Percentiles rank a stretch among this genome's conserved stretches.
phyloP scores from a whole-genome alignment of 108 stramenopile genomes.

The Skeletonema tropicum region DNA sequence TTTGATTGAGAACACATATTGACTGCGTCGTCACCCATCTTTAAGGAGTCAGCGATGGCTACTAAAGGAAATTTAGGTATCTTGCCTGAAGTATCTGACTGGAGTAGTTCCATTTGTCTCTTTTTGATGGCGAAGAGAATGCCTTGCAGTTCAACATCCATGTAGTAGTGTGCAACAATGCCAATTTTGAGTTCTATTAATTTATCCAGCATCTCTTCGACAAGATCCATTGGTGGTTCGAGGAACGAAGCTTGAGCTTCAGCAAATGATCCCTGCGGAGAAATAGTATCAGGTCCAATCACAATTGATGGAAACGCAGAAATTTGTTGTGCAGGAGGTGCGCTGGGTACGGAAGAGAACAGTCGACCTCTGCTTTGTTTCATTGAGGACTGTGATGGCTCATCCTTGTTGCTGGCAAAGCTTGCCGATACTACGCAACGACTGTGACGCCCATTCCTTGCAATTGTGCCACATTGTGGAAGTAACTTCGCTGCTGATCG shows the following conservation, averaged over 20 bases:
- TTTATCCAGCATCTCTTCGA: slow-evolving; percentile 55
- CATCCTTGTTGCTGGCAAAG: background rate
- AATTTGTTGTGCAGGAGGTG: slow-evolving; percentile 38
- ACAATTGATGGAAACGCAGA: slow-evolving; percentile 74
- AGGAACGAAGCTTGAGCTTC: slow-evolving; percentile 87
- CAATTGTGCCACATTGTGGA: background rate
- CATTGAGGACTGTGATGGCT: background rate
- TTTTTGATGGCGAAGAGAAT: slow-evolving; percentile 71
- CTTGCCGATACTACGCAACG: background rate
- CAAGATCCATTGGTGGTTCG: slow-evolving; percentile 72
- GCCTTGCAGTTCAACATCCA: slow-evolving; percentile 97
- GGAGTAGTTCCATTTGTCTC: slow-evolving; percentile 30
- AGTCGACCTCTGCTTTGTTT: background rate
- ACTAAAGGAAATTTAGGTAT: slow-evolving; percentile 56
- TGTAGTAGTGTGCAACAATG: slow-evolving; percentile 96
- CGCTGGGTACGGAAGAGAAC: slow-evolving; percentile 6
- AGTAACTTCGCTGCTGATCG: slow-evolving; percentile 1
- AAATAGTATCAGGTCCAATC: slow-evolving; percentile 60
- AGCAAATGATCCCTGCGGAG: slow-evolving; percentile 84
- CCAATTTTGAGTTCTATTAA: slow-evolving; percentile 78
- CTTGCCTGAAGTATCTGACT: background rate
- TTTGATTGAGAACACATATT: slow-evolving; percentile 71
- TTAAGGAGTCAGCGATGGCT: slow-evolving; percentile 91
- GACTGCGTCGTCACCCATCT: slow-evolving; percentile 95
- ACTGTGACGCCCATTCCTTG: background rate